These are phyloP conservation scores for Liquidambar formosana DNA, from an alignment of 164 flowering plant species.

Conservation along the genomic window DNA sequence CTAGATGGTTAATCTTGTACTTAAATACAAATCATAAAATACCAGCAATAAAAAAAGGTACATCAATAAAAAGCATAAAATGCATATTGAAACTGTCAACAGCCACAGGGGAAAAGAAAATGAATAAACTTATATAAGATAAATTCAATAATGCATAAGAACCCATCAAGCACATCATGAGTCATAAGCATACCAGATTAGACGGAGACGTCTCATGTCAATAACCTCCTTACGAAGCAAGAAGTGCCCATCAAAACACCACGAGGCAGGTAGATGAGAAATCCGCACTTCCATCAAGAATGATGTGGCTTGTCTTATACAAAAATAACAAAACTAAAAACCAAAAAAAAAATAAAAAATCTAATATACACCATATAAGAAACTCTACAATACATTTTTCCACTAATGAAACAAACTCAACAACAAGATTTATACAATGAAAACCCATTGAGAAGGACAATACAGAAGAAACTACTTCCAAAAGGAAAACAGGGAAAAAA, in stretches of 20 bases:
- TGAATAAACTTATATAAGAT: too few species aligned
- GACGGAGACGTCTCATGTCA: background rate
- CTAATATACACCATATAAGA: background rate
- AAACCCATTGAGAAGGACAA: background rate
- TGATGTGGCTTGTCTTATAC: conserved; percentile 1
- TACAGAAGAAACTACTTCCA: background rate
- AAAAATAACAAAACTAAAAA: background rate
- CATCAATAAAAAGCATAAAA: too few species aligned
- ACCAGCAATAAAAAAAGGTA: too few species aligned
- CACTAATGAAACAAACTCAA: background rate
- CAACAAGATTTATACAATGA: background rate
- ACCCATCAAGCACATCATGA: too few species aligned
- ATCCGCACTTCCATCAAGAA: conserved; percentile 1
- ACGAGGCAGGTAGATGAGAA: background rate
- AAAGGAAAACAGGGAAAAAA: background rate
- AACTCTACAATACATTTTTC: background rate
- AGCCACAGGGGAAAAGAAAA: too few species aligned
- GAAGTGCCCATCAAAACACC: background rate
- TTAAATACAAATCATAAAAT: too few species aligned
- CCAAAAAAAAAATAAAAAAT: background rate
- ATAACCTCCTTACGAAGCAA: background rate
- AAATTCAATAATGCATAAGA: too few species aligned
- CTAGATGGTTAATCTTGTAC: too few species aligned
- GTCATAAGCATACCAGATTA: too few species aligned
- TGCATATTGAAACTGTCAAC: too few species aligned